Percentiles rank a stretch among this genome's conserved stretches.
These are phyloP conservation scores for Globisporangium okanoganense DNA, from an alignment of 352 stramenopile genomes.

Conservation along the genomic window DNA sequence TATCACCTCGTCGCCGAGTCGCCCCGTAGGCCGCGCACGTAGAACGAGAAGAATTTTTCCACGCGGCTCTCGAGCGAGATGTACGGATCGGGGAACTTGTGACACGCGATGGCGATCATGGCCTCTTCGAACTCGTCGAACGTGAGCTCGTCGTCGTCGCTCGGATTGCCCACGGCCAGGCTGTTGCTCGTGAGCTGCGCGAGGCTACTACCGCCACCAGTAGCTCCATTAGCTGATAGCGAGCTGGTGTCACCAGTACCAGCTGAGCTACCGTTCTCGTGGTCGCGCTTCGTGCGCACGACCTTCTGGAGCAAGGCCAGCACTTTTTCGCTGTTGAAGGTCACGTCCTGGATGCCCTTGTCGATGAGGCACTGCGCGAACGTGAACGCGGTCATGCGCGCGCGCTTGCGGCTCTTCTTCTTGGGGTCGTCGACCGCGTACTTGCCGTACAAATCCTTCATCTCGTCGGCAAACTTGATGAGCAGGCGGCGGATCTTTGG, in stretches of 20 bases:
- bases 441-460: constrained; percentile 48
- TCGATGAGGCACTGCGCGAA: constrained; percentile 64
- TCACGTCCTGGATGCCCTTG: constrained; percentile 53
- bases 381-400: constrained; percentile 53
- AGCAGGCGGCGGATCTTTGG: constrained; percentile 55
- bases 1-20: background rate
- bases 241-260: background rate
- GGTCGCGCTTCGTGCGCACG: constrained; percentile 29
- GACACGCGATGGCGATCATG: constrained; percentile 61
- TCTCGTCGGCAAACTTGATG: constrained; percentile 58
- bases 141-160: constrained; percentile 35
- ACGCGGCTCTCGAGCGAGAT: constrained; percentile 72
- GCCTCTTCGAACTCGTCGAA: constrained; percentile 71
- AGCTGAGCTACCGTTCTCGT: constrained; percentile 6
- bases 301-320: constrained; percentile 55
- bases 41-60: constrained; percentile 73
- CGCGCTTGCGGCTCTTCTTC: constrained; percentile 32
- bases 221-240: background rate
- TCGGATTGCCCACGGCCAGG: background rate
- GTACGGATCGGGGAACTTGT: constrained; percentile 79
- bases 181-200: constrained; percentile 1
- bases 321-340: constrained; percentile 60
- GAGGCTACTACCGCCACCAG: background rate
- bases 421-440: constrained; percentile 49
- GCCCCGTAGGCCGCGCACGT: constrained; percentile 27